phyloP scores from a whole-genome alignment of 1,284 basidiomycete genomes.

The Microbotryum lychnidis-dioicae region DNA sequence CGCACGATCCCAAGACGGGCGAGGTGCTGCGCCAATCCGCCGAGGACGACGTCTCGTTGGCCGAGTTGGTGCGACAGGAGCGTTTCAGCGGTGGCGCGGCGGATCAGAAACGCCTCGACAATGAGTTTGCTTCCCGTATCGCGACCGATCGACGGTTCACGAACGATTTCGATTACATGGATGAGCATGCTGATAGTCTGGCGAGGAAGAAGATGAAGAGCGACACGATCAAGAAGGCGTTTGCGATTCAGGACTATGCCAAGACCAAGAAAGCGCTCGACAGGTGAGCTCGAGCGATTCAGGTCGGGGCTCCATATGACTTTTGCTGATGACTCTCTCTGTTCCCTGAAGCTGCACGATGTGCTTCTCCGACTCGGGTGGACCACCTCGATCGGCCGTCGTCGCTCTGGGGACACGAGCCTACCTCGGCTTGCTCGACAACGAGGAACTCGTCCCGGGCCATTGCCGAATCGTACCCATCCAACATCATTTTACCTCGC shows the following conservation, averaged over 20 bases:
- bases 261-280: slow-evolving; percentile 84
- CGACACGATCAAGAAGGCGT: slow-evolving; percentile 92
- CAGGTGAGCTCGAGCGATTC: slow-evolving; percentile 27
- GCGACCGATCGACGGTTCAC: slow-evolving; percentile 78
- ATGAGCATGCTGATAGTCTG: slow-evolving; percentile 88
- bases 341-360: slow-evolving; percentile 55
- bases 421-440: slow-evolving; percentile 78
- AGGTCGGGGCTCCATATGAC: not conserved
- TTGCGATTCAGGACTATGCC: slow-evolving; percentile 94
- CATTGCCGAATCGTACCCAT: slow-evolving; percentile 95
- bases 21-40: slow-evolving; percentile 71
- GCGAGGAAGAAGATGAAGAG: slow-evolving; percentile 88
- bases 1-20: slow-evolving; percentile 76
- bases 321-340: not conserved
- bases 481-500: slow-evolving; percentile 78
- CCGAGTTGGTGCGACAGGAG: slow-evolving; percentile 89
- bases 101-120: slow-evolving; percentile 85
- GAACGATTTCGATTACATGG: slow-evolving; percentile 86
- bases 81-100: slow-evolving; percentile 75
- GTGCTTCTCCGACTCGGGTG: slow-evolving; percentile 81
- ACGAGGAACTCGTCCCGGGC: slow-evolving; percentile 75
- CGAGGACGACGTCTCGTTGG: slow-evolving; percentile 82
- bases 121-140: slow-evolving; percentile 78
- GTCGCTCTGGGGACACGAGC: slow-evolving; percentile 81
- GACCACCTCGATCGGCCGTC: slow-evolving; percentile 59